Evolutionary conservation across 768 basidiomycete genomes (phyloP).

Genomic region (Saitozyma podzolica): DNA sequence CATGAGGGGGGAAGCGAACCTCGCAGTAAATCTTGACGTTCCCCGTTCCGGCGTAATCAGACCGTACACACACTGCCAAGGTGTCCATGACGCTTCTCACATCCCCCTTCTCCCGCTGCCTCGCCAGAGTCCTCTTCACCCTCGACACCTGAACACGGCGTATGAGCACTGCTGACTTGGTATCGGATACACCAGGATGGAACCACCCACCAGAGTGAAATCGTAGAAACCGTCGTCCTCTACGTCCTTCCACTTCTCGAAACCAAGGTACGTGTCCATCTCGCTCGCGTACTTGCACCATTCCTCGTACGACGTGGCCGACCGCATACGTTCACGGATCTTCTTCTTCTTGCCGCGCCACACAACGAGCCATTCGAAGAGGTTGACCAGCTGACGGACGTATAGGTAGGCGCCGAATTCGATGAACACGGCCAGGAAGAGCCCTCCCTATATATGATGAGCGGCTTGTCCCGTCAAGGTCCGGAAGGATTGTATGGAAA

Average conservation of each 20-base stretch:
- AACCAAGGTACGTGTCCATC: slow-evolving; percentile 78
- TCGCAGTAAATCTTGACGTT: slow-evolving; percentile 86
- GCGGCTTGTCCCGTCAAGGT: background rate
- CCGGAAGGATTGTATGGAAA: background rate
- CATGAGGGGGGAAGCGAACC: slow-evolving; percentile 52
- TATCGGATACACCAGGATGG: background rate
- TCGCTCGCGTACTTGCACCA: slow-evolving; percentile 81
- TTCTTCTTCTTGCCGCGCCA: slow-evolving; percentile 85
- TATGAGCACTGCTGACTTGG: too few relatives aligned
- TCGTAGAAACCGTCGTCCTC: slow-evolving; percentile 92
- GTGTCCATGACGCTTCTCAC: slow-evolving; percentile 83
- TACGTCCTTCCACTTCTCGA: slow-evolving; percentile 80
- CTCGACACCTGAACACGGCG: slow-evolving; percentile 42
- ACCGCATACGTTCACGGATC: slow-evolving; percentile 72
- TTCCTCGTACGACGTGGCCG: slow-evolving; percentile 76
- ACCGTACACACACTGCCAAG: slow-evolving; percentile 82
- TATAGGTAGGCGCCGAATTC: slow-evolving; percentile 79
- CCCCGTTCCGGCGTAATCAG: slow-evolving; percentile 92
- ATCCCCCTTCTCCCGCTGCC: slow-evolving; percentile 73
- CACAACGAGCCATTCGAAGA: slow-evolving; percentile 87
- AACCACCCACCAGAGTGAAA: slow-evolving; percentile 69
- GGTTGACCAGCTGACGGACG: slow-evolving; percentile 87
- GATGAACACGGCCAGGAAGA: slow-evolving; percentile 75
- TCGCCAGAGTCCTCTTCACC: slow-evolving; percentile 73
- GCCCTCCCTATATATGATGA: slow-evolving; percentile 62